A percentile compares a stretch with the other conserved stretches of the same genome.
Evolutionary conservation across 306 rosid species (phyloP).

Genomic region (Sindora glabra): DNA sequence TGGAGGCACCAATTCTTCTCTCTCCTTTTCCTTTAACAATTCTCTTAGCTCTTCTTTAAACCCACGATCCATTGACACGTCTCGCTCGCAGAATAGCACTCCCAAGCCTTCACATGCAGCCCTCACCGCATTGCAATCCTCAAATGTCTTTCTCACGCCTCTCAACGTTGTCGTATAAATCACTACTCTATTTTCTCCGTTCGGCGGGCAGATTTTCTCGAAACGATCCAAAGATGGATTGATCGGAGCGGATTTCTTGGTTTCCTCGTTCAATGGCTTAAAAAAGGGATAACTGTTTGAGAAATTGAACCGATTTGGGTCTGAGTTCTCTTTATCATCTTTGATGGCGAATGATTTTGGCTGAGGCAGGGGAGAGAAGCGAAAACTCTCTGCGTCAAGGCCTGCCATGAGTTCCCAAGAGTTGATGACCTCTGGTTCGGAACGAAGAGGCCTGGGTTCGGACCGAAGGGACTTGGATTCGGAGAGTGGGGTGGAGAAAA

Average conservation of each 20-base stretch:
- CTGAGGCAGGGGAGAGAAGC: conserved; percentile 44
- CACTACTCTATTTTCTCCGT: conserved; percentile 68
- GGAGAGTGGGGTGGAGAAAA: conserved; percentile 23
- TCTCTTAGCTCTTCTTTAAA: conserved; percentile 54
- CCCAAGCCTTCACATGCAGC: conserved; percentile 55
- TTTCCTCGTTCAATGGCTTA: not conserved
- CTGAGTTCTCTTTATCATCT: conserved; percentile 49
- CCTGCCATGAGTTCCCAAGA: conserved; percentile 98
- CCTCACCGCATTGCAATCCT: conserved; percentile 65
- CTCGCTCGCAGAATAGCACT: conserved; percentile 61
- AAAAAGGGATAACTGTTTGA: not conserved
- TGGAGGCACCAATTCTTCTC: conserved; percentile 44
- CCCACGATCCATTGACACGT: conserved; percentile 78
- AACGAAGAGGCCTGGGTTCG: conserved; percentile 24
- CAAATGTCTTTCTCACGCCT: conserved; percentile 71
- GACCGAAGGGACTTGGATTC: no score
- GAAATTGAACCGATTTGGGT: conserved; percentile 29
- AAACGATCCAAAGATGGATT: conserved; percentile 22
- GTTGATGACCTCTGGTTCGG: conserved; percentile 60
- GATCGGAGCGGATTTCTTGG: conserved; percentile 2
- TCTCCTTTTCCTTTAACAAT: conserved; percentile 35
- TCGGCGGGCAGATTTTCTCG: conserved; percentile 54
- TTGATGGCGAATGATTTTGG: conserved; percentile 10
- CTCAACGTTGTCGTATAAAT: conserved; percentile 75
- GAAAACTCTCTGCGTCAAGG: conserved; percentile 78